Conservation (phyloP, 83 land plant genomes). For the Picea engelmannii region DNA sequence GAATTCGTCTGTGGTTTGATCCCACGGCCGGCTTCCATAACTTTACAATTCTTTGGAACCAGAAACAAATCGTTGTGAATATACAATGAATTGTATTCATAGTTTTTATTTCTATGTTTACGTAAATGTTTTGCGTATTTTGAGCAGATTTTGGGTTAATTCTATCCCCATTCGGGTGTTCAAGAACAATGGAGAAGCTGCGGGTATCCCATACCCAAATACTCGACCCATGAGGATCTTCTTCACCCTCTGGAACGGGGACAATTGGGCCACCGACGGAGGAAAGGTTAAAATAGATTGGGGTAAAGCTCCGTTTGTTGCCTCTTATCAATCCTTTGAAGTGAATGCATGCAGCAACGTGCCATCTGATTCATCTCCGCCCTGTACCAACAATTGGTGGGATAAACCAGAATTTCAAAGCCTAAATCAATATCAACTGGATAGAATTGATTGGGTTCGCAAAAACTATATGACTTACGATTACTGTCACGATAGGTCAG, state of each 20-base stretch:
- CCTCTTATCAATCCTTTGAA: slow-evolving; percentile 49
- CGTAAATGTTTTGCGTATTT: too few relatives aligned
- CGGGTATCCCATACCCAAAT: too few relatives aligned
- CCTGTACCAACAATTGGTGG: slow-evolving; percentile 22
- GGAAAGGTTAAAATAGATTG: background rate
- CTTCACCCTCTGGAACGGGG: slow-evolving; percentile 44
- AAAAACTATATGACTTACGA: too few relatives aligned
- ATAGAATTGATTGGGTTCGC: slow-evolving; percentile 3
- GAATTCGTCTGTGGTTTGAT: slow-evolving; percentile 74
- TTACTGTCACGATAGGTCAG: background rate
- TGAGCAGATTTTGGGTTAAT: slow-evolving; percentile 19
- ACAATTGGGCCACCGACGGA: slow-evolving; percentile 43
- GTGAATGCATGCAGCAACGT: slow-evolving; percentile 6
- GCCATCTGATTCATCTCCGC: too few relatives aligned
- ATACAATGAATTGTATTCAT: background rate
- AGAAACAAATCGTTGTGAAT: slow-evolving; percentile 13
- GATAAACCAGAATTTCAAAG: slow-evolving; percentile 44
- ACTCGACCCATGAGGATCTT: too few relatives aligned
- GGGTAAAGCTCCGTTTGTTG: background rate
- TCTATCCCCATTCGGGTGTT: too few relatives aligned
- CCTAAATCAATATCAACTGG: slow-evolving; percentile 33
- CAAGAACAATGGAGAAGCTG: too few relatives aligned
- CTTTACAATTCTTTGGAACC: slow-evolving; percentile 35
- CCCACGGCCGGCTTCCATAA: slow-evolving; percentile 22
- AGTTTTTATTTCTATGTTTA: too few relatives aligned